phyloP scores from a whole-genome alignment of 2,329 filamentous ascomycete species.

The Cercospora zeae-maydis region DNA sequence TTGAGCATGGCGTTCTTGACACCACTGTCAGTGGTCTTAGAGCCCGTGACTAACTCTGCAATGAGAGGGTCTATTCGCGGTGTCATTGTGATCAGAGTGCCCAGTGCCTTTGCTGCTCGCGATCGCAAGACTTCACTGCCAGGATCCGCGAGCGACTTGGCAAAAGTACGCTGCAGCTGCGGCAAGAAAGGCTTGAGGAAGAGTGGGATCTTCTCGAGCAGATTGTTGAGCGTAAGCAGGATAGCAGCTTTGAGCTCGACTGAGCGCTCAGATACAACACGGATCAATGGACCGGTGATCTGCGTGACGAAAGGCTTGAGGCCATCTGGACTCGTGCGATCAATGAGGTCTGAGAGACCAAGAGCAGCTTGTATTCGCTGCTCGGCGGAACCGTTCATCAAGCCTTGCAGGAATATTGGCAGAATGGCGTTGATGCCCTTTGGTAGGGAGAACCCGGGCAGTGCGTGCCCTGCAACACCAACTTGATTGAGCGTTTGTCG shows the following conservation, averaged over 20 bases:
- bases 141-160: conserved; percentile 88
- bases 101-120: conserved; percentile 87
- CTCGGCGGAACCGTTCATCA: conserved; percentile 93
- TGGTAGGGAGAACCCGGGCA: conserved; percentile 83
- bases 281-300: conserved; percentile 94
- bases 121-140: conserved; percentile 84
- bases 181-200: conserved; percentile 96
- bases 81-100: conserved; percentile 91
- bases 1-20: conserved; percentile 96
- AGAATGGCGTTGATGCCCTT: conserved; percentile 97
- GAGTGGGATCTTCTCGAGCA: conserved; percentile 92
- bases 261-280: conserved; percentile 93
- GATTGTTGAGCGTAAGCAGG: conserved; percentile 85
- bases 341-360: conserved; percentile 92
- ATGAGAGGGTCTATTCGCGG: conserved; percentile 94
- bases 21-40: conserved; percentile 80
- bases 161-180: conserved; percentile 93
- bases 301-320: conserved; percentile 95
- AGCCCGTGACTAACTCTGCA: conserved; percentile 87
- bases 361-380: conserved; percentile 89
- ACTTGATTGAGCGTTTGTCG: conserved; percentile 82
- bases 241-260: conserved; percentile 96
- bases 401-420: conserved; percentile 93
- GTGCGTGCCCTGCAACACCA: conserved; percentile 76
- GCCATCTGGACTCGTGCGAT: conserved; percentile 81